Base-by-base conservation (phyloP, 331 rosid species). In the Acacia concinna region DNA sequence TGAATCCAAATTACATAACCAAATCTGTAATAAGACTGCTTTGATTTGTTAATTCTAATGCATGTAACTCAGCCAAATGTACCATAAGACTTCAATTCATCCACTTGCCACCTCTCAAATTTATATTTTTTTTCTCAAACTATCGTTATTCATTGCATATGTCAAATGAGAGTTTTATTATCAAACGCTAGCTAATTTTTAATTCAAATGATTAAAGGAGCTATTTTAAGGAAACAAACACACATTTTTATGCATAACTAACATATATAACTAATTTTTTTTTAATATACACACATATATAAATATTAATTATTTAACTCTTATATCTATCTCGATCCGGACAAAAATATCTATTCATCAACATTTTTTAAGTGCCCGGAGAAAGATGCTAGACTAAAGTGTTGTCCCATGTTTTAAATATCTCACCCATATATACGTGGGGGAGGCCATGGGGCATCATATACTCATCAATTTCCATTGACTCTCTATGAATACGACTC, bases 21-120 rank as follows among this genome's bases (percentile, higher is more conserved):
- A 47, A 47, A 47, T 17, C 17, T 47, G n/a, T 47, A 47, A 17
- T 47, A 4, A 15, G 54, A 7, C 54, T 17, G 1, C 13, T n/a
- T 14, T 47, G 54, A 47, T 47, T 47, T 46, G 14, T n/a, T 46
- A 46, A 46, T 46, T 7, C 3, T 46, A 0, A 46, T 46, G 4
- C 20, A 46, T 46, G 5, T 12, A 13, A 46, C 17, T 46, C 1
- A 3, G 17, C n/a, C 7, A 14, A 38, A 46, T 1, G 7, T 3
- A 7, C 6, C 52, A 14, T 46, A 44, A 40, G 44, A 40, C 13
- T 44, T 44, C 49, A 44, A 44, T 9, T 4, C 49, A 44, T 18
- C 0, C 0, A 18, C 2, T 0, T 40, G 18, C 0, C 0, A 18
- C 2, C 0, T 40, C 2, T 2, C 12, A 40, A 9, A 40, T 40